phyloP scores from a whole-genome alignment of 208 protist species.

The Herpetomonas samuelpessoai region DNA sequence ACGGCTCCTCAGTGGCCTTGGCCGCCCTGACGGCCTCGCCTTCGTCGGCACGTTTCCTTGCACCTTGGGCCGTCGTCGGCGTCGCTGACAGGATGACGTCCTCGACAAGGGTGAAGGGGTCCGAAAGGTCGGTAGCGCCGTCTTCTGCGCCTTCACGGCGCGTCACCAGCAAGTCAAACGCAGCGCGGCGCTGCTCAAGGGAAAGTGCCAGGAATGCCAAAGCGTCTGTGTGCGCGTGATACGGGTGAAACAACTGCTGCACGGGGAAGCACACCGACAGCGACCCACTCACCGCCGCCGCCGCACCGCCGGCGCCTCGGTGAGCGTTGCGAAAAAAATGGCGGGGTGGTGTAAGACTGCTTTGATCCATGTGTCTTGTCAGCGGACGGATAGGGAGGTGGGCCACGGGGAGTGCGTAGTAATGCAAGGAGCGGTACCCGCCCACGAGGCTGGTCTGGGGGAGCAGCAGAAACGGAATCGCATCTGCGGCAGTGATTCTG shows the following conservation, averaged over 20 bases:
- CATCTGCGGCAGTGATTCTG: no score
- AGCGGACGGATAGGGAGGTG: conserved; percentile 43
- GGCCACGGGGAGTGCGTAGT: conserved; percentile 53
- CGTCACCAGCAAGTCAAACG: conserved; percentile 4
- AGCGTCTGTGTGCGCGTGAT: conserved; percentile 12
- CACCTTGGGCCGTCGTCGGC: no score
- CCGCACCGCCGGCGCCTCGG: no score
- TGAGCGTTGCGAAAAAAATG: not conserved
- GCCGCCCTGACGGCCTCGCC: not conserved
- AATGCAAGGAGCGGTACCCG: conserved; percentile 53
- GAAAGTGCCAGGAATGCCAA: conserved; percentile 17
- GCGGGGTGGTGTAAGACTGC: not conserved
- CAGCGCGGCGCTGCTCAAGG: conserved; percentile 6
- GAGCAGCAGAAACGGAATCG: conserved; percentile 30
- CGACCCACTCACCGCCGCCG: not conserved
- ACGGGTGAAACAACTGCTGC: conserved; percentile 21
- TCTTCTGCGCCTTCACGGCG: not conserved
- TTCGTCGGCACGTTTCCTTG: no score
- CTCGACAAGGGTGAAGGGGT: not conserved
- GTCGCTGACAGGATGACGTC: not conserved
- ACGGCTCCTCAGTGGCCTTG: not conserved
- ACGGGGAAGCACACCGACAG: conserved; percentile 15
- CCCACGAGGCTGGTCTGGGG: conserved; percentile 33
- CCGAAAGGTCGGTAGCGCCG: not conserved
- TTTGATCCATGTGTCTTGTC: not conserved